Percentiles rank a stretch among this genome's conserved stretches.
phyloP scores from a whole-genome alignment of 78 protist species.

The Planoprotostelium fungivorum region DNA sequence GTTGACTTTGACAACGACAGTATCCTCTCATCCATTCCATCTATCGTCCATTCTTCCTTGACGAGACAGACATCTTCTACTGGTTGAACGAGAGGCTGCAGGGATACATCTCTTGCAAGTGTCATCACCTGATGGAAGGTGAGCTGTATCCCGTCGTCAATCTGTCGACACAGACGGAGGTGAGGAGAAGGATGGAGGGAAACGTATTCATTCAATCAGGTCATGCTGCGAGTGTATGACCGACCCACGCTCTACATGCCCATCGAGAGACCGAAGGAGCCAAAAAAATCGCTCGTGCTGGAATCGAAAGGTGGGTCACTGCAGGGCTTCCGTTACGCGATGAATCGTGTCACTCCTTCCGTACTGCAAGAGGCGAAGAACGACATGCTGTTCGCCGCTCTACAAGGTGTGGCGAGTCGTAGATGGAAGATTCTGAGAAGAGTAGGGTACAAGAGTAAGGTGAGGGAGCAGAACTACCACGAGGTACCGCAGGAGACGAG shows the following conservation, averaged over 20 bases:
- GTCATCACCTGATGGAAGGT: neutral
- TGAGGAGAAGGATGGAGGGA: neutral
- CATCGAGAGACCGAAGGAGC: neutral
- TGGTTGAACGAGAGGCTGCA: neutral
- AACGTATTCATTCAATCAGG: neutral
- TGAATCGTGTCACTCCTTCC: neutral
- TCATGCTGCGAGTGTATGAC: neutral
- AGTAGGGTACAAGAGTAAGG: neutral
- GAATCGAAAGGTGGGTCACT: neutral
- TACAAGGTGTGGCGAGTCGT: neutral
- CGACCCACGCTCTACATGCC: neutral
- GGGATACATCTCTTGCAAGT: neutral
- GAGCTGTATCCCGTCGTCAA: neutral
- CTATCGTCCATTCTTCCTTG: neutral
- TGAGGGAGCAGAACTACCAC: neutral
- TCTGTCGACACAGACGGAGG: neutral
- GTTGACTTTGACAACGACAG: neutral
- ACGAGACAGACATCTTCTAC: neutral
- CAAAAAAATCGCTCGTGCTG: neutral
- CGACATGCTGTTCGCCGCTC: neutral
- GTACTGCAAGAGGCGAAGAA: neutral
- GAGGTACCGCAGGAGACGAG: neutral
- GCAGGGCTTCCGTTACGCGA: neutral
- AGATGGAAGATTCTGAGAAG: neutral
- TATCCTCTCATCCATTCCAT: neutral